Evolutionary conservation across 73 alveolate species (phyloP).

Genomic region (Uronychia binucleata): DNA sequence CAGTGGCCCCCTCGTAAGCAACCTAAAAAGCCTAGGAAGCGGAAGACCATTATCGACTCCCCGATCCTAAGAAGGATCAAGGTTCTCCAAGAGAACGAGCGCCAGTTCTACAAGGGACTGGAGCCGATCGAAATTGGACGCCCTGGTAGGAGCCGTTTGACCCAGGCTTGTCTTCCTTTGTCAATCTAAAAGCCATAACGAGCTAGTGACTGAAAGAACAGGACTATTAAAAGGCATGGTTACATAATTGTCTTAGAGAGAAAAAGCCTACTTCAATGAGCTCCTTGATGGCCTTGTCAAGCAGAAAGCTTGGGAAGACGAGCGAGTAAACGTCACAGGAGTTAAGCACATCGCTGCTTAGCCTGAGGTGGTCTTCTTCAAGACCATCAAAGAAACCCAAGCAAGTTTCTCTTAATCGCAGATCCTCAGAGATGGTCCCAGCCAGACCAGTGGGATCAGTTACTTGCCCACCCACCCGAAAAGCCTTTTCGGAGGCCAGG

Average conservation of each 20-base stretch:
- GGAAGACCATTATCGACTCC: background rate
- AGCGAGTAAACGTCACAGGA: constrained; percentile 11
- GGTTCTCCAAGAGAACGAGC: background rate
- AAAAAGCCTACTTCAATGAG: background rate
- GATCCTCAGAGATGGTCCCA: constrained; percentile 10
- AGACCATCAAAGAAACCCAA: constrained; percentile 21
- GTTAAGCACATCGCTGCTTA: background rate
- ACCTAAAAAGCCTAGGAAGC: background rate
- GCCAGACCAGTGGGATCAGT: background rate
- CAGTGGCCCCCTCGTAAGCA: too few relatives aligned
- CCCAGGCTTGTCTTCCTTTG: too few relatives aligned
- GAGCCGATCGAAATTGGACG: background rate
- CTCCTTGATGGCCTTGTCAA: background rate
- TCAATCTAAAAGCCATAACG: background rate
- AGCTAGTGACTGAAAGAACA: background rate
- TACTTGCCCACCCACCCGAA: background rate
- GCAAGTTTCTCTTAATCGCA: constrained; percentile 13
- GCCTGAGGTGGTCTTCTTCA: constrained; percentile 16
- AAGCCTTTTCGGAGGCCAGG: constrained; percentile 1
- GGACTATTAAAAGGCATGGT: background rate
- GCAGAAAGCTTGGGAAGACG: constrained; percentile 11
- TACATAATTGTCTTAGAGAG: background rate
- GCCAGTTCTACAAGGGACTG: background rate
- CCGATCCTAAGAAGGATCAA: background rate
- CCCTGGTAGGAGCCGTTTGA: background rate